These are phyloP conservation scores for Trichophyton verrucosum DNA, from an alignment of 2,329 filamentous ascomycete species.

Conservation along the genomic window DNA sequence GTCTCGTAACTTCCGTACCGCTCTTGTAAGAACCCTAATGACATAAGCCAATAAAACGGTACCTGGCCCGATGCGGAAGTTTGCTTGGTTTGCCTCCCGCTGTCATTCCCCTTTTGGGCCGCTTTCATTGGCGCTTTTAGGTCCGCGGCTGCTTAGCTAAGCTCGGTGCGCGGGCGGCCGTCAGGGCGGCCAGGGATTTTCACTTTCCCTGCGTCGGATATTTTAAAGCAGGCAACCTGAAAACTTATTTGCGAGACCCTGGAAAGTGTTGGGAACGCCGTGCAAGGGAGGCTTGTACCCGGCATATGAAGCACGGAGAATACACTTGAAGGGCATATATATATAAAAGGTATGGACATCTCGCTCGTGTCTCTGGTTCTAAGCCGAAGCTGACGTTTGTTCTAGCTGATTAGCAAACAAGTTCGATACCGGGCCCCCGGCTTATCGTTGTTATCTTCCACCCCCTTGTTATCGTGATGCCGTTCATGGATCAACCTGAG, in stretches of 20 bases:
- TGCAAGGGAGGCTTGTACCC: background rate
- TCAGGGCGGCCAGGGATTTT: background rate
- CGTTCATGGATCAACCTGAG: constrained; percentile 8
- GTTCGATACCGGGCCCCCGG: no score
- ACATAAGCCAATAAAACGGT: background rate
- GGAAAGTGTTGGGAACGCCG: background rate
- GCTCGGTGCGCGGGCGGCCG: background rate
- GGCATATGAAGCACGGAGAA: no score
- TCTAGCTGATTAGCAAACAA: no score
- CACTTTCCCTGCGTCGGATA: background rate
- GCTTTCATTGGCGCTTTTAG: background rate
- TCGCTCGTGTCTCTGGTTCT: no score
- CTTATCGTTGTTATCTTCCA: background rate
- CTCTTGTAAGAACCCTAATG: background rate
- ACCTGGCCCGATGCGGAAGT: background rate
- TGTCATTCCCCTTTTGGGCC: background rate
- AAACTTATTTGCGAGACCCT: background rate
- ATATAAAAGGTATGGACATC: background rate
- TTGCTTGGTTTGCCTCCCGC: background rate
- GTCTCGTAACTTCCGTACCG: background rate
- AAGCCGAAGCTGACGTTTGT: no score
- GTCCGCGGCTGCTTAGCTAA: background rate
- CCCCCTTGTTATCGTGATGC: constrained; percentile 8
- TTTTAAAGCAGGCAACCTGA: no score
- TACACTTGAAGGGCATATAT: background rate